A percentile compares a stretch with the other conserved stretches of the same genome.
Conservation (phyloP, 2,329 filamentous ascomycete species). For the Apiospora rasikravindrae region DNA sequence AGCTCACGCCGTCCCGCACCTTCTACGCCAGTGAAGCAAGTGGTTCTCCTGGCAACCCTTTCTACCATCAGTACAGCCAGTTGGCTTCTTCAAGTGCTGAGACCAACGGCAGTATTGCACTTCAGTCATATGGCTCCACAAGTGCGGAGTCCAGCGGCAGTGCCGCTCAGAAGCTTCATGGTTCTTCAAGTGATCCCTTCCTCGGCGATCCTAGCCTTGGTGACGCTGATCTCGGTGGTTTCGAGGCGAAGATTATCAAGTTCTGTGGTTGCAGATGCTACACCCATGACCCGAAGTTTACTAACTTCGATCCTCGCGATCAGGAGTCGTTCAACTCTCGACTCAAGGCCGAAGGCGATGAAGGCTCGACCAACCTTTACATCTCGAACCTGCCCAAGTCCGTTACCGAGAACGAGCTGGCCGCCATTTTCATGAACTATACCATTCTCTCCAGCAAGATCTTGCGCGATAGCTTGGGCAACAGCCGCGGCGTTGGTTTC, state of each 20-base stretch:
- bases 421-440: constrained; percentile 78
- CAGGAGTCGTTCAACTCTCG: constrained; percentile 98
- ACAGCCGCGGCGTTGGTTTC: constrained; percentile 96
- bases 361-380: constrained; percentile 91
- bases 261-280: constrained; percentile 20
- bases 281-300: constrained; percentile 11
- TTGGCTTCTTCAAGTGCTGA: constrained; percentile 22
- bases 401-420: constrained; percentile 86
- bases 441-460: constrained; percentile 94
- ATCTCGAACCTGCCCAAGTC: constrained; percentile 95
- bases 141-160: constrained; percentile 12
- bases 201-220: background rate
- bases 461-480: constrained; percentile 86
- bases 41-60: background rate
- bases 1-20: constrained; percentile 14
- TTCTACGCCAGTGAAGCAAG: background rate
- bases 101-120: background rate
- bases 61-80: background rate
- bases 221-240: too few relatives aligned
- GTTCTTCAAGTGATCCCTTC: background rate
- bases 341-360: constrained; percentile 94
- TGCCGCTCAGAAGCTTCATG: background rate
- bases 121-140: background rate
- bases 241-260: background rate
- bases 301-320: constrained; percentile 30